Evolutionary conservation across 1,139 yeast genomes (phyloP).

Genomic region (Suhomyces guaymorum): DNA sequence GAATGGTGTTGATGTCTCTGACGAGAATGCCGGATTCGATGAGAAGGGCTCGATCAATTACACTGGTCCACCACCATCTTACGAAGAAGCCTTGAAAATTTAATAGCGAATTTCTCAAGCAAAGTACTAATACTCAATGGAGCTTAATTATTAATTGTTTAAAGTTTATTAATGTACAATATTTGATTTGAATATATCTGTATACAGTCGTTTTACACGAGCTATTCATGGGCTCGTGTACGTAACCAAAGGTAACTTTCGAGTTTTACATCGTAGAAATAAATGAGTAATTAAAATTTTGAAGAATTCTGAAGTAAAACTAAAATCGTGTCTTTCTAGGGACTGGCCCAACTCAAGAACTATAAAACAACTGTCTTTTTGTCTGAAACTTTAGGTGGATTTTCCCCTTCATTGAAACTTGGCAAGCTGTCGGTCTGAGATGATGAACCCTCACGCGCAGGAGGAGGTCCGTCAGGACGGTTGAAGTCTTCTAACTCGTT

Average conservation of each 20-base stretch:
- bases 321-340: too few relatives aligned
- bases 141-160: not conserved
- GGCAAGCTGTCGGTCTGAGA: slow-evolving; percentile 17
- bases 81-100: slow-evolving; percentile 46
- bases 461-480: slow-evolving; percentile 12
- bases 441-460: slow-evolving; percentile 12
- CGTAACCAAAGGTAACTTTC: too few relatives aligned
- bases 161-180: too few relatives aligned
- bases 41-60: slow-evolving; percentile 55
- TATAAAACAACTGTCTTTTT: slow-evolving; percentile 4
- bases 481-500: not conserved
- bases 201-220: too few relatives aligned
- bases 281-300: too few relatives aligned
- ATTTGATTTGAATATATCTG: too few relatives aligned
- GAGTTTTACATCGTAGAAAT: too few relatives aligned
- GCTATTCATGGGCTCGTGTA: too few relatives aligned
- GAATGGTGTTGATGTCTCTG: slow-evolving; percentile 56
- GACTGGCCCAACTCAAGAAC: too few relatives aligned
- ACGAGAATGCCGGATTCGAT: slow-evolving; percentile 56
- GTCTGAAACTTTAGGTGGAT: slow-evolving; percentile 16
- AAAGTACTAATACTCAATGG: too few relatives aligned
- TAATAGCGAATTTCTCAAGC: too few relatives aligned
- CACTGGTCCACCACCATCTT: slow-evolving; percentile 65
- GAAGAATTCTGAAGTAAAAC: too few relatives aligned
- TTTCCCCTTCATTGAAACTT: slow-evolving; percentile 16